Evolutionary conservation across 1,139 yeast genomes (phyloP).

Genomic region (Lizanozyma gosingica): DNA sequence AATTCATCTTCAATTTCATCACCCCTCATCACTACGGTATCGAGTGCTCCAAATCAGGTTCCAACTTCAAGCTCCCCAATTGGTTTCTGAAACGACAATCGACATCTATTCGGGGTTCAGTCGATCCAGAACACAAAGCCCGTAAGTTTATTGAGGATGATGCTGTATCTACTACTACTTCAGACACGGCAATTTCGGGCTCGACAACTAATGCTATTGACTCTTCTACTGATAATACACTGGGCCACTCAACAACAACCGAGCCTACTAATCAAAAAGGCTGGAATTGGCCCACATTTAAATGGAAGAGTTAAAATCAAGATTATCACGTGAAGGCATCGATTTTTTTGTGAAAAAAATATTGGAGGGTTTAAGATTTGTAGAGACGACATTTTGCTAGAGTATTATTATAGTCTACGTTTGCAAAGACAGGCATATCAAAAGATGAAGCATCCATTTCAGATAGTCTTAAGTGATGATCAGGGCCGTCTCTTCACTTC

Average conservation of each 20-base stretch:
- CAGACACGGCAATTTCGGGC: not conserved
- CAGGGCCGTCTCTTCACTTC: slow-evolving; percentile 45
- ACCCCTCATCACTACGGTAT: slow-evolving; percentile 63
- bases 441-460: slow-evolving; percentile 62
- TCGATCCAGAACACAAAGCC: not conserved
- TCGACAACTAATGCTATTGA: slow-evolving; percentile 4
- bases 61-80: slow-evolving; percentile 14
- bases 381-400: too few relatives aligned
- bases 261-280: not conserved
- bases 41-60: slow-evolving; percentile 13
- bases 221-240: not conserved
- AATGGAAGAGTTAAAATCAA: not conserved
- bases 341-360: not conserved
- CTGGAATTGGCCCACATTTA: not conserved
- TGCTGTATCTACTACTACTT: not conserved
- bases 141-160: slow-evolving; percentile 1
- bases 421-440: too few relatives aligned
- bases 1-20: slow-evolving; percentile 79
- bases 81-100: slow-evolving; percentile 15
- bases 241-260: not conserved
- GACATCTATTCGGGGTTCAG: too few relatives aligned
- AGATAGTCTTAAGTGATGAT: slow-evolving; percentile 36
- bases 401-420: too few relatives aligned
- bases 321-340: slow-evolving; percentile 1
- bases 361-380: too few relatives aligned